Evolutionary conservation across 2,329 filamentous ascomycete genomes (phyloP).

Genomic region (Aspergillus flavus): DNA sequence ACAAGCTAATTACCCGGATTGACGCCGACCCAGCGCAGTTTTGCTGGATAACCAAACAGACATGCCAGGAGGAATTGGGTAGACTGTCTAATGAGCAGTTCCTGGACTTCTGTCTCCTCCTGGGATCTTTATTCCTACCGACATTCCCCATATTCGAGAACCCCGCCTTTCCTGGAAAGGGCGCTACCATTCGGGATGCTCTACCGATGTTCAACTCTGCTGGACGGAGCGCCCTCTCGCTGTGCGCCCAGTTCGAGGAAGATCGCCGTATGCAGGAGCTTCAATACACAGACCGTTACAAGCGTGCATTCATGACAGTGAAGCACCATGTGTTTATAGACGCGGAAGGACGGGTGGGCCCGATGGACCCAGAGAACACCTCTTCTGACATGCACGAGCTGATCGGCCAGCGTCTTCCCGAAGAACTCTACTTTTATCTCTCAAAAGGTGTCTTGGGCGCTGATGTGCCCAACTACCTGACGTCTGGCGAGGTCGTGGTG

Average conservation of each 20-base stretch:
- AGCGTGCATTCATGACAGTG: constrained; percentile 79
- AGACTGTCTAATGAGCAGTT: constrained; percentile 71
- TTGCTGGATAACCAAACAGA: constrained; percentile 64
- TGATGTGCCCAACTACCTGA: constrained; percentile 78
- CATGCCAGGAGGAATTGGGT: constrained; percentile 69
- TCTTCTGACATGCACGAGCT: constrained; percentile 87
- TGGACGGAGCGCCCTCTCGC: constrained; percentile 69
- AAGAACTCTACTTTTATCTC: constrained; percentile 88
- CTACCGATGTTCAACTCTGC: constrained; percentile 71
- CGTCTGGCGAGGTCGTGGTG: constrained; percentile 75
- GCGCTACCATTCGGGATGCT: constrained; percentile 70
- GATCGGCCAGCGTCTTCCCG: constrained; percentile 83
- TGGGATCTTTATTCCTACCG: constrained; percentile 77
- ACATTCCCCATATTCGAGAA: constrained; percentile 77
- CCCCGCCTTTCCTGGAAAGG: constrained; percentile 56
- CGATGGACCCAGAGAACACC: constrained; percentile 71
- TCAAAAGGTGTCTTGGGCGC: constrained; percentile 79
- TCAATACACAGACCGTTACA: constrained; percentile 83
- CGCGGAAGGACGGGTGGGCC: constrained; percentile 73
- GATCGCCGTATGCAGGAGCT: constrained; percentile 71
- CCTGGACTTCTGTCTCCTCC: constrained; percentile 79
- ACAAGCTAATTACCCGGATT: constrained; percentile 67
- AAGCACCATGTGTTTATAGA: constrained; percentile 85
- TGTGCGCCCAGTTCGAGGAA: constrained; percentile 79
- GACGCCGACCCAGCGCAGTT: constrained; percentile 65